Evolutionary conservation across 2,329 filamentous ascomycete species (phyloP).

Genomic region (Coleophoma eucalyptorum): DNA sequence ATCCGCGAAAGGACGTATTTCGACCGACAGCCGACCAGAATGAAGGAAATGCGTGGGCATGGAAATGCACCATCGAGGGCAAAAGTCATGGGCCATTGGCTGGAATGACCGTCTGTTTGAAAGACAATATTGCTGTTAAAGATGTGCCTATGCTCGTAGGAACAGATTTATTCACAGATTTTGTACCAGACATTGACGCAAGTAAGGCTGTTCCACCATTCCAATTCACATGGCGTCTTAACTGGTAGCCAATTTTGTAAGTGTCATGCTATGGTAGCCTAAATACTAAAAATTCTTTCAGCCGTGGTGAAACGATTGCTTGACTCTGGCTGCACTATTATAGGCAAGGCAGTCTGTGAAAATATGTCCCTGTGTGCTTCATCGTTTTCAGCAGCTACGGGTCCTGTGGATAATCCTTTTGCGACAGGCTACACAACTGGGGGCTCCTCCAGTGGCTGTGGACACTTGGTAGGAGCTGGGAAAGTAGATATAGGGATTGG

Average conservation of each 20-base stretch:
- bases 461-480: conserved; percentile 39
- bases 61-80: not conserved
- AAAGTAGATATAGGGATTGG: conserved; percentile 39
- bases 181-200: not conserved
- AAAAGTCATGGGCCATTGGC: conserved; percentile 15
- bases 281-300: no score
- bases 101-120: conserved; percentile 43
- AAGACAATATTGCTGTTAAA: conserved; percentile 50
- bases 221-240: no score
- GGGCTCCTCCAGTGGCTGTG: conserved; percentile 45
- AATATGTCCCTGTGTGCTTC: conserved; percentile 47
- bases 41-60: not conserved
- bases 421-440: conserved; percentile 41
- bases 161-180: conserved; percentile 18
- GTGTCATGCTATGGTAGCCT: no score
- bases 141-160: conserved; percentile 48
- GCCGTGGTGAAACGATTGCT: conserved; percentile 45
- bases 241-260: no score
- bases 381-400: conserved; percentile 42
- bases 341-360: conserved; percentile 47
- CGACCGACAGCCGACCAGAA: not conserved
- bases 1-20: not conserved
- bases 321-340: conserved; percentile 43
- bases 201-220: no score
- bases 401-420: conserved; percentile 42